These are phyloP conservation scores for Botrytis cinerea DNA, from an alignment of 2,329 filamentous ascomycete genomes.

Conservation along the genomic window DNA sequence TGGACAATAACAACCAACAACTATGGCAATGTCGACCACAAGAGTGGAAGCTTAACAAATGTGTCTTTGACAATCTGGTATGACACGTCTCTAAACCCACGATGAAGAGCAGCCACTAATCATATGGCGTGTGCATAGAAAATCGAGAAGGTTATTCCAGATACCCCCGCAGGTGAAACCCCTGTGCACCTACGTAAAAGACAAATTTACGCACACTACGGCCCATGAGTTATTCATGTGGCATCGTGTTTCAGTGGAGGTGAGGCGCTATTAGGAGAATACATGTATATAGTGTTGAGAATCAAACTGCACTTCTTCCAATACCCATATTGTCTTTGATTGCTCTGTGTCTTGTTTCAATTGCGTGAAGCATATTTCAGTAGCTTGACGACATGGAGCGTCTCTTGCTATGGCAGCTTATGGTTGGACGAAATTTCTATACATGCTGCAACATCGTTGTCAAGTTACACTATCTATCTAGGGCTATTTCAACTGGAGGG, in stretches of 20 bases:
- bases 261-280: not conserved
- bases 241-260: not conserved
- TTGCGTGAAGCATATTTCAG: too few species aligned
- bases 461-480: too few species aligned
- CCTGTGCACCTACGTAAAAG: conserved; percentile 73
- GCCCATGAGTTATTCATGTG: conserved; percentile 11
- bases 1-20: conserved; percentile 97
- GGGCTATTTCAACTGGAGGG: too few species aligned
- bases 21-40: conserved; percentile 89
- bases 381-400: too few species aligned
- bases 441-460: too few species aligned
- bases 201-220: conserved; percentile 50
- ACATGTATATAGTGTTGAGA: conserved; percentile 22
- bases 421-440: too few species aligned
- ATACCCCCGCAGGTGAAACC: conserved; percentile 66
- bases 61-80: conserved; percentile 95
- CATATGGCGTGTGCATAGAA: conserved; percentile 52
- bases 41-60: conserved; percentile 91
- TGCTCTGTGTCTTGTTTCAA: too few species aligned
- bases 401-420: too few species aligned
- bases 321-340: too few species aligned
- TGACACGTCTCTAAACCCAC: conserved; percentile 42
- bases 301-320: too few species aligned
- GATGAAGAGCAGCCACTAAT: conserved; percentile 5
- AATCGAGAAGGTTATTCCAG: conserved; percentile 78